These are phyloP conservation scores for Punica granatum DNA, from an alignment of 345 rosid genomes.

Conservation along the genomic window DNA sequence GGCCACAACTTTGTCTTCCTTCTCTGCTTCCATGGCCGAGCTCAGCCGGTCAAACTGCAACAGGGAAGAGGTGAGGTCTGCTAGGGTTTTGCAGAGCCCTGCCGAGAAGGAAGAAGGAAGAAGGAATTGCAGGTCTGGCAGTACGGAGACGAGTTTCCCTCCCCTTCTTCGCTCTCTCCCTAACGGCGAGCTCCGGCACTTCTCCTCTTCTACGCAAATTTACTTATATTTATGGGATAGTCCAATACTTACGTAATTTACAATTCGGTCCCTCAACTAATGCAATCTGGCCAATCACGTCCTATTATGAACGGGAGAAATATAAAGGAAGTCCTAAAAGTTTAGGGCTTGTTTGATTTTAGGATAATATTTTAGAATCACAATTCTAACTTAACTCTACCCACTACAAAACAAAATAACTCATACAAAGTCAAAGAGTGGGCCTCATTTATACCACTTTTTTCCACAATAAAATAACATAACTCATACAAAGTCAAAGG, in stretches of 20 bases:
- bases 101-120: neutral
- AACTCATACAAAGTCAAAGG: too few species aligned
- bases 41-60: neutral
- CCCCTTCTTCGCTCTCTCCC: neutral
- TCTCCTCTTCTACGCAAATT: neutral
- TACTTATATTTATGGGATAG: neutral
- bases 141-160: neutral
- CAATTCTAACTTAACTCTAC: too few species aligned
- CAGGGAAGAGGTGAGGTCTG: neutral
- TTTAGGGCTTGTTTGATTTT: too few species aligned
- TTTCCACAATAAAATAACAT: too few species aligned
- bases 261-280: neutral
- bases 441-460: too few species aligned
- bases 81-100: constrained; percentile 2
- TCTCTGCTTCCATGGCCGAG: neutral
- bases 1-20: constrained; percentile 6
- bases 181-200: neutral
- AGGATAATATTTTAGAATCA: too few species aligned
- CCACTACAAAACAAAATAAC: too few species aligned
- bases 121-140: neutral
- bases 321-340: too few species aligned
- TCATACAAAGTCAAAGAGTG: too few species aligned
- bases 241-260: neutral
- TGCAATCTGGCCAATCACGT: neutral
- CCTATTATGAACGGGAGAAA: too few species aligned